phyloP scores from a whole-genome alignment of 371 early-diverging fungal genomes.

The Apophysomyces variabilis region DNA sequence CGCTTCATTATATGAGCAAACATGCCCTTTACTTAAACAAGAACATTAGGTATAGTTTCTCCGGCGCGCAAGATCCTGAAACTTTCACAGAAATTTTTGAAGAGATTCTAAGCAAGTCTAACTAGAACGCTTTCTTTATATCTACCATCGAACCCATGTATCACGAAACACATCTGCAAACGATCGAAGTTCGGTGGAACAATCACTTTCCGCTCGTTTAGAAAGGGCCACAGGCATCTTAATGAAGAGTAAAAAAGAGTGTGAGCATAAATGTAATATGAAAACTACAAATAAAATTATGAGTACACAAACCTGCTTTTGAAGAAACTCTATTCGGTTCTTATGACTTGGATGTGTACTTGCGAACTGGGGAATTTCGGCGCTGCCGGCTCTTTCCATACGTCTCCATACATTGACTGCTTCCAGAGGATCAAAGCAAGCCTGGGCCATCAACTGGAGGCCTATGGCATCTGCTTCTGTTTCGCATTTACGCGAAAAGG shows the following conservation, averaged over 20 bases:
- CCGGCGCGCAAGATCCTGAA: conserved; percentile 73
- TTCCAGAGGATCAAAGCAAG: conserved; percentile 89
- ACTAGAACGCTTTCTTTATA: not conserved
- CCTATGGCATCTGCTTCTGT: conserved; percentile 93
- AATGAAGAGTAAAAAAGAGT: not conserved
- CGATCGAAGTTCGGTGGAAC: conserved; percentile 34
- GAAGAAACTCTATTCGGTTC: conserved; percentile 71
- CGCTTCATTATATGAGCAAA: not conserved
- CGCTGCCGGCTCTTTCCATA: conserved; percentile 44
- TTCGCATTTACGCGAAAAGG: conserved; percentile 90
- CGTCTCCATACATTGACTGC: conserved; percentile 72
- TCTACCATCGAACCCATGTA: conserved; percentile 41
- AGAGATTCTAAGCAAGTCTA: conserved; percentile 22
- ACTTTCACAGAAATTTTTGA: conserved; percentile 60
- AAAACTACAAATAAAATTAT: not conserved
- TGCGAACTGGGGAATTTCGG: conserved; percentile 65
- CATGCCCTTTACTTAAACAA: not conserved
- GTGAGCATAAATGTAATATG: not conserved
- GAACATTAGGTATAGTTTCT: conserved; percentile 42
- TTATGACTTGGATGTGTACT: conserved; percentile 88
- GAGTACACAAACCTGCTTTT: conserved; percentile 42
- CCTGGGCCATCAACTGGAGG: conserved; percentile 85
- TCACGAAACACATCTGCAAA: conserved; percentile 42
- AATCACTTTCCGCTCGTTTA: conserved; percentile 40
- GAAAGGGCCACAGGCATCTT: conserved; percentile 45